Base-by-base conservation (phyloP, 805 yeast genomes). In the Suhomyces emberorum region DNA sequence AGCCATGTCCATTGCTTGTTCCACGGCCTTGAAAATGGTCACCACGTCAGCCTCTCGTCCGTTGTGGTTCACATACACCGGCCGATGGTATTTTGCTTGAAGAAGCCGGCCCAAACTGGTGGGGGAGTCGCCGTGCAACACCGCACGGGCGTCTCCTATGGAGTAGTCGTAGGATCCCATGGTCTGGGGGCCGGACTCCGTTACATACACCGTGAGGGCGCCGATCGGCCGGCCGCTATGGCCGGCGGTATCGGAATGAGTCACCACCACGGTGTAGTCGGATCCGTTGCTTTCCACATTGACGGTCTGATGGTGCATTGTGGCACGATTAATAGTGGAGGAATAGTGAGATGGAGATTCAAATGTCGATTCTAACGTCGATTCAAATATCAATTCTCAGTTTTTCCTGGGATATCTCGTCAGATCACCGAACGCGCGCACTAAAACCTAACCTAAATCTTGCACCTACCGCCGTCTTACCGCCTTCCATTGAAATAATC, bases 121-220 rank as follows among this genome's bases (percentile, higher is more conserved):
- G 46, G 45, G 23, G 38, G 48, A 45, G 45, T 49, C 29, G 46
- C 46, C 23, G 43, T 44, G 17, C 25, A 40, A 27, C 10, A 24
- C 25, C 22, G 61, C 55, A 22, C 52, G 41, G 38, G 48, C 53
- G 4, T 52, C 45, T 12, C 45, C 41, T 9, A 63, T 61, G 7
- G 64, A 48, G 41, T 61, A 63, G 4, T 57, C 49, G 40, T 63
- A 63, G 27, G 54, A 47, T 11, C 64, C 65, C 27, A 57, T 41
- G 11, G 39, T 19, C 1, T 28, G 15, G 36, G 55, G 57, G 23
- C 49, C 48, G 10, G 23, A 31, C 30, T 56, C 54, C 38, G 54
- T 61, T 18, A 61, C 38, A 42, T 61, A 61, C 10, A 61, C 53
- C n/a, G 63, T 47, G 4, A 54, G 44, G 7, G 65, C 66, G 3